Conservation (phyloP, 2,329 filamentous ascomycete genomes). For the Cytospora schulzeri region DNA sequence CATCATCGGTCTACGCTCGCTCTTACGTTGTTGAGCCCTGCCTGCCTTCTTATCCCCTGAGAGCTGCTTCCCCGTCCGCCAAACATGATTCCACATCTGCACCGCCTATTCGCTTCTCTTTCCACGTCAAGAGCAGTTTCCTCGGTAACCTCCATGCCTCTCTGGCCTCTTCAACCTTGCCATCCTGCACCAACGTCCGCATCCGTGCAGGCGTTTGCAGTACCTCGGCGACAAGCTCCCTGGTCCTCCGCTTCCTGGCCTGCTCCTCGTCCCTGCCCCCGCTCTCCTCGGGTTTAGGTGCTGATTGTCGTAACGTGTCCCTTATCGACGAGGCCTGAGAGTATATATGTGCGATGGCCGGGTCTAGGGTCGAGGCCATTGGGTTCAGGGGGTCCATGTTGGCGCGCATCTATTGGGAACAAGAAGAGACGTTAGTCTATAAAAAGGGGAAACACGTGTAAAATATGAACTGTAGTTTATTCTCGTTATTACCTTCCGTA, state of each 20-base stretch:
- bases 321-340: slow-evolving; percentile 59
- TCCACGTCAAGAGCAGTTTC: slow-evolving; percentile 55
- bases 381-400: slow-evolving; percentile 81
- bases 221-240: slow-evolving; percentile 63
- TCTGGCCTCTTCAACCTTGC: slow-evolving; percentile 62
- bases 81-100: slow-evolving; percentile 56
- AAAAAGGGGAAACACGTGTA: no score
- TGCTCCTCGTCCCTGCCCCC: slow-evolving; percentile 40
- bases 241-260: slow-evolving; percentile 44
- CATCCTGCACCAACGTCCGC: slow-evolving; percentile 58
- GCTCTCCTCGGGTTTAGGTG: slow-evolving; percentile 50
- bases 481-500: slow-evolving; percentile 78
- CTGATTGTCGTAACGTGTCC: slow-evolving; percentile 50
- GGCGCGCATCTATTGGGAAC: slow-evolving; percentile 62
- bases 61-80: slow-evolving; percentile 55
- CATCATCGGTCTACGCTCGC: slow-evolving; percentile 10
- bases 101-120: slow-evolving; percentile 56
- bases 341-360: slow-evolving; percentile 75
- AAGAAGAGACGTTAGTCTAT: neutral
- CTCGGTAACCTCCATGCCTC: slow-evolving; percentile 58
- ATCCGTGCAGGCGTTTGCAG: slow-evolving; percentile 63
- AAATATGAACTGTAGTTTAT: no score
- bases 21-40: neutral
- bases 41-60: slow-evolving; percentile 40
- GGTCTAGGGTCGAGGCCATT: slow-evolving; percentile 71